phyloP scores from a whole-genome alignment of 1,139 yeast genomes.

The Suhomyces bribrorum region DNA sequence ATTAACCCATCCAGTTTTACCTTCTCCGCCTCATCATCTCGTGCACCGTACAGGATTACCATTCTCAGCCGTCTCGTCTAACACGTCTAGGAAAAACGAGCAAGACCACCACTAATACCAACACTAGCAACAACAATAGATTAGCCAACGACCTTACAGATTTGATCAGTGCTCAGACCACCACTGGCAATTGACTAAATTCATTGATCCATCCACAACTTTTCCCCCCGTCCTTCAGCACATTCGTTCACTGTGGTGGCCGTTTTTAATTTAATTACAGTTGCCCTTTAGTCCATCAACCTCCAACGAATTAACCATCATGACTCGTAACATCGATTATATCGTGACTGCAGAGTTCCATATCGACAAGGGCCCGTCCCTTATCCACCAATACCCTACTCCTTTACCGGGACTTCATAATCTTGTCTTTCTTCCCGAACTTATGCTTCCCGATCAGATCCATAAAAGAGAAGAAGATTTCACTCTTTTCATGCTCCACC shows the following conservation, averaged over 20 bases:
- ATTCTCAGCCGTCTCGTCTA: slow-evolving; percentile 12
- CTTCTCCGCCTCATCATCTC: slow-evolving; percentile 1
- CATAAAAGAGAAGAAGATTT: slow-evolving; percentile 62
- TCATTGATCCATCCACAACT: background rate
- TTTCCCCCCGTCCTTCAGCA: background rate
- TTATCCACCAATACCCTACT: slow-evolving; percentile 51
- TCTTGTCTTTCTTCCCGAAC: slow-evolving; percentile 49
- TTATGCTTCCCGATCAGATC: slow-evolving; percentile 64
- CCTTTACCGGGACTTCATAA: slow-evolving; percentile 46
- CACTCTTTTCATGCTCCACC: slow-evolving; percentile 56
- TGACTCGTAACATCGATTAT: slow-evolving; percentile 39
- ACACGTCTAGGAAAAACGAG: slow-evolving; percentile 7
- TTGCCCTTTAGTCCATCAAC: background rate
- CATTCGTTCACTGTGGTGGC: background rate
- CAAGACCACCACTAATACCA: background rate
- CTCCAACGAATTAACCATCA: slow-evolving; percentile 3
- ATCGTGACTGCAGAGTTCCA: slow-evolving; percentile 60
- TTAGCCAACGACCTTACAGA: background rate
- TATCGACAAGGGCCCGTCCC: slow-evolving; percentile 54
- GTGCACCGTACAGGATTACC: slow-evolving; percentile 1
- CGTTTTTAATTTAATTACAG: background rate
- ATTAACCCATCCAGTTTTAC: background rate
- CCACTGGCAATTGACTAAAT: background rate
- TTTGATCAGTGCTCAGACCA: background rate
- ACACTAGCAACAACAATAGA: background rate